These are phyloP conservation scores for Aphanomyces euteiches DNA, from an alignment of 352 stramenopile species.

Conservation along the genomic window DNA sequence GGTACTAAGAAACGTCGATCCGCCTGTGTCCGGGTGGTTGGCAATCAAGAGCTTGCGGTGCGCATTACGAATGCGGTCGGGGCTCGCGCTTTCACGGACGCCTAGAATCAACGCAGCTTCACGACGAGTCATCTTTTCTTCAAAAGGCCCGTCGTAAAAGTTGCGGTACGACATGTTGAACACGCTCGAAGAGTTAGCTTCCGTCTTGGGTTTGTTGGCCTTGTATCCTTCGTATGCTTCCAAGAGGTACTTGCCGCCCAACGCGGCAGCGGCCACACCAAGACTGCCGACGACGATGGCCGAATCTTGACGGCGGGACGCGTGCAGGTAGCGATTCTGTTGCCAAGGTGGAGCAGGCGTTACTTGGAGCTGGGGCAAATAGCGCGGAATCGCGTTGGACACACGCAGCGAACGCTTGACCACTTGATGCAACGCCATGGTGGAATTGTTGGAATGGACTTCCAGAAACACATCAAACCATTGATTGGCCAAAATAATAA, in stretches of 20 bases:
- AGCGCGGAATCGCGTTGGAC: neutral
- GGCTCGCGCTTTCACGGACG: constrained; percentile 92
- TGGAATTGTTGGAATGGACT: neutral
- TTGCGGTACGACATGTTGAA: constrained; percentile 55
- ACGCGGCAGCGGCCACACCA: constrained; percentile 59
- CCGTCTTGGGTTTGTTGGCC: constrained; percentile 40
- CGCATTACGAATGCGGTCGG: constrained; percentile 96
- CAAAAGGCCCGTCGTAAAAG: constrained; percentile 96
- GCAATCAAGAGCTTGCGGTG: constrained; percentile 97
- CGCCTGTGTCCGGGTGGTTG: constrained; percentile 99
- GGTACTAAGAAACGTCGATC: constrained; percentile 96
- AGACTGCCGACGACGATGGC: constrained; percentile 58
- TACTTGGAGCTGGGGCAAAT: constrained; percentile 6
- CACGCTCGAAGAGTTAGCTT: constrained; percentile 1
- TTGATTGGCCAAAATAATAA: neutral
- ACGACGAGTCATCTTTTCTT: constrained; percentile 98
- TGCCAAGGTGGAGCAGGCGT: neutral
- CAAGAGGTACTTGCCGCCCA: constrained; percentile 76
- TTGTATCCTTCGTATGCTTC: constrained; percentile 76
- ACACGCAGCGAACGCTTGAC: neutral
- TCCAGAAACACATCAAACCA: neutral
- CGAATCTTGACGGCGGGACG: constrained; percentile 58
- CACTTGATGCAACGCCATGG: neutral
- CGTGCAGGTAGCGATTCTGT: constrained; percentile 41
- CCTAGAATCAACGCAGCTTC: constrained; percentile 99